Percentiles rank a stretch among this genome's conserved stretches.
Evolutionary conservation across 768 basidiomycete genomes (phyloP).

Genomic region (Rubroboletus pulcherrimus): DNA sequence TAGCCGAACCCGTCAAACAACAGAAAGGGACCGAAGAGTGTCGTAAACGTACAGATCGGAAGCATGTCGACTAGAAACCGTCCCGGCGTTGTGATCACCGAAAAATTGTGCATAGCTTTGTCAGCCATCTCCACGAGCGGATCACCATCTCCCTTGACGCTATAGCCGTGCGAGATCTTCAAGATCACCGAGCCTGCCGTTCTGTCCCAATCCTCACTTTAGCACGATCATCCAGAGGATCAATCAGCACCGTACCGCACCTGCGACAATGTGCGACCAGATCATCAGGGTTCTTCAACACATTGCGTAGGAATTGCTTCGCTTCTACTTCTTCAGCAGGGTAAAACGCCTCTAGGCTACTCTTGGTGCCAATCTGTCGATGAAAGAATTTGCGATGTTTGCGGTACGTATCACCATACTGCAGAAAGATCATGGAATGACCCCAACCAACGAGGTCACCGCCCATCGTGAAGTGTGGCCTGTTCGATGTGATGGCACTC

Average conservation of each 20-base stretch:
- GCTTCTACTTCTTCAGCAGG: not conserved
- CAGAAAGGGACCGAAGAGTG: too few relatives aligned
- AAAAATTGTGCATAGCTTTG: conserved; percentile 16
- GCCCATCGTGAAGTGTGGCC: conserved; percentile 5
- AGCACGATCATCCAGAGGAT: not conserved
- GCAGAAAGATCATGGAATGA: not conserved
- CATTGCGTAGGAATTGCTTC: conserved; percentile 1
- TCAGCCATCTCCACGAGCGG: conserved; percentile 30
- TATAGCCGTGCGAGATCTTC: conserved; percentile 35
- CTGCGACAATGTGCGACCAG: conserved; percentile 1
- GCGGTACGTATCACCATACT: not conserved
- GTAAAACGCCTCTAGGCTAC: too few relatives aligned
- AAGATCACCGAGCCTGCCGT: conserved; percentile 33
- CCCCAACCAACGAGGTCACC: conserved; percentile 22
- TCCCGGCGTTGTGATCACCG: conserved; percentile 1
- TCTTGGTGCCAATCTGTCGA: too few relatives aligned
- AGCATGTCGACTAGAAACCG: conserved; percentile 10
- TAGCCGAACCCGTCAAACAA: not conserved
- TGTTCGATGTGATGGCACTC: conserved; percentile 1
- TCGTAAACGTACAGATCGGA: conserved; percentile 4
- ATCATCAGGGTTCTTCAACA: conserved; percentile 1
- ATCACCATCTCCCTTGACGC: conserved; percentile 30
- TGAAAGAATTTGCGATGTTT: too few relatives aligned
- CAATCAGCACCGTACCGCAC: not conserved
- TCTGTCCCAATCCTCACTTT: conserved; percentile 17